Percentiles rank a stretch among this genome's conserved stretches.
Conservation (phyloP, 495 filamentous ascomycete species). For the Tuber brumale region DNA sequence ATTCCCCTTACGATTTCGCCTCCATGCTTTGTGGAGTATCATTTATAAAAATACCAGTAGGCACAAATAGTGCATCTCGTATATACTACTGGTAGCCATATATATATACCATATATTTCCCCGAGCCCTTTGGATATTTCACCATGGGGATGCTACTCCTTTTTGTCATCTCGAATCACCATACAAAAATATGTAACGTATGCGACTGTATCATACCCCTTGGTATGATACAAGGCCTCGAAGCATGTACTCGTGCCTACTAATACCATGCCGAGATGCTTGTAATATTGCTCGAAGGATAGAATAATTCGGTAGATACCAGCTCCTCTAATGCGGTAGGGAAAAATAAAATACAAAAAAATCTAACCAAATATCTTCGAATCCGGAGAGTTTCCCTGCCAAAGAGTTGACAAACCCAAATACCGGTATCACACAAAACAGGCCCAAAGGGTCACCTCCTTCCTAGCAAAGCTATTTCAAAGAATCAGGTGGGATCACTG, state of each 20-base stretch:
- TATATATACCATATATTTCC: neutral
- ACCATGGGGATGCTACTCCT: neutral
- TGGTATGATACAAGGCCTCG: neutral
- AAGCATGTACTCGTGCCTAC: neutral
- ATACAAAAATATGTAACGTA: neutral
- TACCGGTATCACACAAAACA: neutral
- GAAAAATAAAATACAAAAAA: neutral
- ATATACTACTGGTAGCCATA: neutral
- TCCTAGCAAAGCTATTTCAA: neutral
- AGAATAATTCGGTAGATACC: neutral
- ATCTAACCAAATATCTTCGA: neutral
- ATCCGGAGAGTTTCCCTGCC: neutral
- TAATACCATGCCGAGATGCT: neutral
- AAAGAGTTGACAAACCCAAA: neutral
- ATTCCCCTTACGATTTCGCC: neutral
- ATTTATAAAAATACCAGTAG: neutral
- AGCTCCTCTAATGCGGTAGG: neutral
- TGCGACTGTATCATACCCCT: neutral
- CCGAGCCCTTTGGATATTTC: neutral
- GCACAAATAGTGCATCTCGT: neutral
- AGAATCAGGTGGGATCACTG: neutral
- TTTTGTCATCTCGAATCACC: neutral
- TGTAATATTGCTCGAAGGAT: neutral
- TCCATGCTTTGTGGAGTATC: neutral
- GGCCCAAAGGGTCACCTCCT: neutral